These are phyloP conservation scores for Hemerocallis citrina DNA, from an alignment of 106 monocot species.

Conservation along the genomic window DNA sequence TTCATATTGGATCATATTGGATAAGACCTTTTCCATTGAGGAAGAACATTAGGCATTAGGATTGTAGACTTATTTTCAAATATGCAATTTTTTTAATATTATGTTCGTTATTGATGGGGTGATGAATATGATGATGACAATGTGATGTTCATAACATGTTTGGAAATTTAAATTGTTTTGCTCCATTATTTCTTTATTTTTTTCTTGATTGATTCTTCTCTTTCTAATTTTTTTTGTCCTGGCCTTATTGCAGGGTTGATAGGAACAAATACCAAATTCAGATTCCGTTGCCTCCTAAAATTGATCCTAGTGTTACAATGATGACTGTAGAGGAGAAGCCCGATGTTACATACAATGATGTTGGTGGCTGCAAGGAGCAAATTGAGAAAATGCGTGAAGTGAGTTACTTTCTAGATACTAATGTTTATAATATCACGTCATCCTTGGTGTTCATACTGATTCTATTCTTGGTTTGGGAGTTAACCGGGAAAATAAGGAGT, in stretches of 20 bases:
- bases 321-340: constrained; percentile 99
- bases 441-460: background rate
- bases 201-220: background rate
- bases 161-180: too few relatives aligned
- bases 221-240: background rate
- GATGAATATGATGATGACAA: too few relatives aligned
- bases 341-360: constrained; percentile 98
- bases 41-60: too few relatives aligned
- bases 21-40: too few relatives aligned
- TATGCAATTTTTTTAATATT: too few relatives aligned
- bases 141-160: too few relatives aligned
- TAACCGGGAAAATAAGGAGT: background rate
- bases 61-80: too few relatives aligned
- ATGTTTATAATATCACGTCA: background rate
- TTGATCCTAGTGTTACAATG: constrained; percentile 99
- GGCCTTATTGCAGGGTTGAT: constrained; percentile 79
- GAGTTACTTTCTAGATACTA: background rate
- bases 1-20: too few relatives aligned
- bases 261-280: constrained; percentile 99
- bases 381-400: constrained; percentile 99
- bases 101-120: too few relatives aligned
- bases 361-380: constrained; percentile 97
- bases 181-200: background rate
- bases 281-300: constrained; percentile 99
- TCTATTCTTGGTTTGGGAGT: background rate